Evolutionary conservation across 2,329 filamentous ascomycete genomes (phyloP).

Genomic region (Xylaria sp.): DNA sequence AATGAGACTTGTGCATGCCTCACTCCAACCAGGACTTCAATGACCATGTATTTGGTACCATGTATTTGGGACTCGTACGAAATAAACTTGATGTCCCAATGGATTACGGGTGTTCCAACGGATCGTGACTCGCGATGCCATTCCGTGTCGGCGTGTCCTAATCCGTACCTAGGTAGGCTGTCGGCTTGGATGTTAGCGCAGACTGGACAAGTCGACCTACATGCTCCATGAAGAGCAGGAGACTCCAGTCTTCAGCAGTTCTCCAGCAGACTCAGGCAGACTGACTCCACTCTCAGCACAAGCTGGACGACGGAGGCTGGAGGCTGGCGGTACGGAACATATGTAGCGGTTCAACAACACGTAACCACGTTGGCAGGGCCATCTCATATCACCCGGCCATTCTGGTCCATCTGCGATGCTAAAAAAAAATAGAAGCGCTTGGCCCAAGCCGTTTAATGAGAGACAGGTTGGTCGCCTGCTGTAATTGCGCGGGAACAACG

Average conservation of each 20-base stretch:
- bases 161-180: not conserved
- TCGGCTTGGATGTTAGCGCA: not conserved
- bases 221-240: too few relatives aligned
- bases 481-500: constrained; percentile 3
- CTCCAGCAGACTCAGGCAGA: not conserved
- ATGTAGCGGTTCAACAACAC: not conserved
- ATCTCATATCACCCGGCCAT: not conserved
- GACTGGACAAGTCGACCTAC: too few relatives aligned
- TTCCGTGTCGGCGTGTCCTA: not conserved
- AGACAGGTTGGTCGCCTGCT: constrained; percentile 9
- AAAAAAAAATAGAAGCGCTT: not conserved
- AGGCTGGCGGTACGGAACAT: not conserved
- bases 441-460: not conserved
- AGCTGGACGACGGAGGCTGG: not conserved
- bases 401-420: not conserved
- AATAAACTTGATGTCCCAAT: too few relatives aligned
- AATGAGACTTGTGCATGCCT: not conserved
- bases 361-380: constrained; percentile 1
- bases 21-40: not conserved
- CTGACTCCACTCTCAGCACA: not conserved
- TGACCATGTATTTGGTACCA: not conserved
- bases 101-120: not conserved
- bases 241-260: not conserved
- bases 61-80: not conserved
- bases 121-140: constrained; percentile 9